Base-by-base conservation (phyloP, 148 eudicot species). In the Suaeda aralocaspica region DNA sequence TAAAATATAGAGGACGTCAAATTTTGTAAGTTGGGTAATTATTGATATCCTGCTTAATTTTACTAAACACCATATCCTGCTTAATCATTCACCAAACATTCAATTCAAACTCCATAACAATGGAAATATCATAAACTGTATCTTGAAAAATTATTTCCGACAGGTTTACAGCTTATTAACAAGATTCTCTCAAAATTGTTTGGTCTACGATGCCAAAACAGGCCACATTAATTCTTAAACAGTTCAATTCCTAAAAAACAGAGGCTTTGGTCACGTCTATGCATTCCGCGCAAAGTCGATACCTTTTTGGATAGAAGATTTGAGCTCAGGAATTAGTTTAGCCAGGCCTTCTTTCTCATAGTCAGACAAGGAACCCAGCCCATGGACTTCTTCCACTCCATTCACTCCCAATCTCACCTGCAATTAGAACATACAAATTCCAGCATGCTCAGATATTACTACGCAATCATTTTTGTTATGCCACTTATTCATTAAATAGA, bases 351-450 rank as follows among this genome's bases (percentile, higher is more conserved):
- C 77, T 73, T 86, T 55, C 82, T 91, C 97, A 25, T 21, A 82
- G 61, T 86, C 93, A 10, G 92, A 80, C 46, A 94, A 84, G 2
- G 91, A 33, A 7, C 97, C 97, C 57, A 94, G 65, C 36, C 86
- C 97, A 5, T 79, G 49, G 22, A 91, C 75, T 83, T 94, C 96
- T 60, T 94, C 97, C 45, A 94, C 90, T n/a, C 99, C 99, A 52
- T 86, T 87, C 89, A 84, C 89, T 19, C 99, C 99, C 9, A 94
- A 87, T 71, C 84, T 87, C 81, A 94, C 97, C 99, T 94, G 96
- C 72, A 79, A 39, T 46, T 41, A 12, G 2, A 21, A 36, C 8
- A 11, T 16, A 9, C 14, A 33, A 3, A 62, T 10, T 5, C 12
- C 6, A 60, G 64, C 10, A 66, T 13, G 41, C 41, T 36, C 41